These are phyloP conservation scores for Phaseolus lunatus DNA, from an alignment of 306 rosid species.

Conservation along the genomic window DNA sequence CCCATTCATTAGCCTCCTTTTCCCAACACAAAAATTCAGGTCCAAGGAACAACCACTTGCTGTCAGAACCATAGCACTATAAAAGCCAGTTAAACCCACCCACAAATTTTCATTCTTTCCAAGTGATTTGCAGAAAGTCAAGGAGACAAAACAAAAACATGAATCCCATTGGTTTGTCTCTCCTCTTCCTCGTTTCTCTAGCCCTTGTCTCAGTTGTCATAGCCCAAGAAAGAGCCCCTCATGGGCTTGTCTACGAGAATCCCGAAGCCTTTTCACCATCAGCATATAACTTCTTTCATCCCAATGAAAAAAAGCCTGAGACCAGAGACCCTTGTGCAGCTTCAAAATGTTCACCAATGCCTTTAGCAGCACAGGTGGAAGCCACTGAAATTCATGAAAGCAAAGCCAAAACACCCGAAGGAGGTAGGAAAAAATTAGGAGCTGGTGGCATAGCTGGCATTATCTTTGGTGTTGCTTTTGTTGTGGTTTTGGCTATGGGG, in stretches of 20 bases:
- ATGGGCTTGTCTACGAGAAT: constrained; percentile 68
- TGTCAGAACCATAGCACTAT: constrained; percentile 55
- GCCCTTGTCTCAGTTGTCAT: constrained; percentile 53
- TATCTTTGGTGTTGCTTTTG: constrained; percentile 66
- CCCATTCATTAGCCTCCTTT: constrained; percentile 48
- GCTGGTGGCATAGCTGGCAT: constrained; percentile 67
- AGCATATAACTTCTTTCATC: constrained; percentile 85
- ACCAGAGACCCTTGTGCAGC: constrained; percentile 58
- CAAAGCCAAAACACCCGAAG: constrained; percentile 45
- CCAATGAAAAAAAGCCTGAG: constrained; percentile 55
- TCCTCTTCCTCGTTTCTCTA: constrained; percentile 55
- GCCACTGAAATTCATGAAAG: constrained; percentile 62
- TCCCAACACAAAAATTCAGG: constrained; percentile 58
- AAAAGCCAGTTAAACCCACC: constrained; percentile 55
- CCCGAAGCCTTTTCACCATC: constrained; percentile 77
- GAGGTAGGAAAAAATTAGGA: constrained; percentile 48
- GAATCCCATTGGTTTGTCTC: constrained; percentile 47
- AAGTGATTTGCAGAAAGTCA: constrained; percentile 16
- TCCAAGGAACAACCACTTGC: constrained; percentile 69
- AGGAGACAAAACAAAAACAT: constrained; percentile 44
- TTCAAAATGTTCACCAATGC: constrained; percentile 77
- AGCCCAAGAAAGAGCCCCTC: constrained; percentile 89
- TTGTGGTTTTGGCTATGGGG: constrained; percentile 68
- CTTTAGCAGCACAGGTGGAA: constrained; percentile 75
- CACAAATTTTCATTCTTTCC: constrained; percentile 46